Percentiles rank a stretch among this genome's conserved stretches.
Conservation (phyloP, 805 yeast species). For the Blastobotrys robertii region DNA sequence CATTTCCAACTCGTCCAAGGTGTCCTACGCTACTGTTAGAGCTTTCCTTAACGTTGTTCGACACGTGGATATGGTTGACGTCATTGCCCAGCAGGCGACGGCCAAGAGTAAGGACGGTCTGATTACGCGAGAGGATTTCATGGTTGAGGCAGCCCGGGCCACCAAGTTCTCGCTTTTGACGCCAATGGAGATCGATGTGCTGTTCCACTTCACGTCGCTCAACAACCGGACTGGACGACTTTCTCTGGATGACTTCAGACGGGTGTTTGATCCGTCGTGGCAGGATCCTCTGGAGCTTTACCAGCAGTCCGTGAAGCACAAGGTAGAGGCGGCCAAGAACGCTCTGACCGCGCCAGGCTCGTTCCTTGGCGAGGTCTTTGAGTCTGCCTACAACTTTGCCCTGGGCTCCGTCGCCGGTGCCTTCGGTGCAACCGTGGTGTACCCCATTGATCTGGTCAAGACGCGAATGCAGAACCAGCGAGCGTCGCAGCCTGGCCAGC, state of each 20-base stretch:
- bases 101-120: conserved; percentile 25
- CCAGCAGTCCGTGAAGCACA: conserved; percentile 23
- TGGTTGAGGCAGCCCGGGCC: conserved; percentile 31
- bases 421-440: conserved; percentile 95
- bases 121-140: conserved; percentile 30
- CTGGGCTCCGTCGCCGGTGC: conserved; percentile 96
- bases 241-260: conserved; percentile 28
- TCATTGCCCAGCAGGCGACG: conserved; percentile 28
- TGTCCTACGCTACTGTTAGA: conserved; percentile 34
- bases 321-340: conserved; percentile 32
- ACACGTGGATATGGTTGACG: conserved; percentile 33
- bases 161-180: conserved; percentile 33
- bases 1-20: conserved; percentile 24
- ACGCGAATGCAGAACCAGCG: conserved; percentile 97
- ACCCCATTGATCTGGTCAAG: conserved; percentile 92
- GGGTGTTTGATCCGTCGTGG: conserved; percentile 37
- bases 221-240: conserved; percentile 24
- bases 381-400: conserved; percentile 76
- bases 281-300: conserved; percentile 28
- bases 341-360: conserved; percentile 29
- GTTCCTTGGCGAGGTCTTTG: conserved; percentile 56
- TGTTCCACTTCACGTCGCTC: conserved; percentile 32
- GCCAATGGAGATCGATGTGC: conserved; percentile 34
- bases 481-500: conserved; percentile 40
- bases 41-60: conserved; percentile 35